Conservation (phyloP, 129 eudicot species). For the Chrysanthemum lavandulifolium region DNA sequence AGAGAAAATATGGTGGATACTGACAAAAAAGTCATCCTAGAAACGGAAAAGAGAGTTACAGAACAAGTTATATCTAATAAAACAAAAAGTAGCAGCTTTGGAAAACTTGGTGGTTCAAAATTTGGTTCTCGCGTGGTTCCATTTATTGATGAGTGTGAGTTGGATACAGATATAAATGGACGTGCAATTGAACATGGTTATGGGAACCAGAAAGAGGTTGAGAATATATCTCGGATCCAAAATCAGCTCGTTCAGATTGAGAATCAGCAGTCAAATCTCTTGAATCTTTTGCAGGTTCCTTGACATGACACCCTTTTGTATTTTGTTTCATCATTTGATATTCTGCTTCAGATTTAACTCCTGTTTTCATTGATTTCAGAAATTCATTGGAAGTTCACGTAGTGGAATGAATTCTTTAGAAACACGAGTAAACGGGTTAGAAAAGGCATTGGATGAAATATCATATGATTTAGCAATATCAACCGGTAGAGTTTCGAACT, state of each 20-base stretch:
- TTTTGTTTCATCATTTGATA: not conserved
- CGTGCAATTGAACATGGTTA: conserved; percentile 33
- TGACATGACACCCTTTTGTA: conserved; percentile 2
- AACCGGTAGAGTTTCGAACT: conserved; percentile 52
- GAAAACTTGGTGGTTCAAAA: conserved; percentile 2
- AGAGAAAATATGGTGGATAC: conserved; percentile 14
- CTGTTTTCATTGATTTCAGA: conserved; percentile 31
- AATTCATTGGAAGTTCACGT: conserved; percentile 84
- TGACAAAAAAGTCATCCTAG: conserved; percentile 27
- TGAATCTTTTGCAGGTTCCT: conserved; percentile 77
- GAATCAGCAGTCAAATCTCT: conserved; percentile 78
- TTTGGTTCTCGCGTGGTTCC: conserved; percentile 79
- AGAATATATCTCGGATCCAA: conserved; percentile 56
- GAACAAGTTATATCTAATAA: conserved; percentile 19
- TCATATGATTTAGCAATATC: conserved; percentile 69
- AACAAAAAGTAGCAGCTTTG: not conserved
- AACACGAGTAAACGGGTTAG: conserved; percentile 88
- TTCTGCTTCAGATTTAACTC: not conserved
- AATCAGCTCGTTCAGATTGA: conserved; percentile 87
- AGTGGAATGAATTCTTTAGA: conserved; percentile 83
- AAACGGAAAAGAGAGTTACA: conserved; percentile 35
- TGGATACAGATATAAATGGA: conserved; percentile 20
- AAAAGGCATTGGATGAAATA: conserved; percentile 76
- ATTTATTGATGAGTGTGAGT: conserved; percentile 37
- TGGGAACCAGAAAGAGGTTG: conserved; percentile 62